A percentile compares a stretch with the other conserved stretches of the same genome.
phyloP scores from a whole-genome alignment of 108 stramenopile genomes.

The Conticribra weissflogii region DNA sequence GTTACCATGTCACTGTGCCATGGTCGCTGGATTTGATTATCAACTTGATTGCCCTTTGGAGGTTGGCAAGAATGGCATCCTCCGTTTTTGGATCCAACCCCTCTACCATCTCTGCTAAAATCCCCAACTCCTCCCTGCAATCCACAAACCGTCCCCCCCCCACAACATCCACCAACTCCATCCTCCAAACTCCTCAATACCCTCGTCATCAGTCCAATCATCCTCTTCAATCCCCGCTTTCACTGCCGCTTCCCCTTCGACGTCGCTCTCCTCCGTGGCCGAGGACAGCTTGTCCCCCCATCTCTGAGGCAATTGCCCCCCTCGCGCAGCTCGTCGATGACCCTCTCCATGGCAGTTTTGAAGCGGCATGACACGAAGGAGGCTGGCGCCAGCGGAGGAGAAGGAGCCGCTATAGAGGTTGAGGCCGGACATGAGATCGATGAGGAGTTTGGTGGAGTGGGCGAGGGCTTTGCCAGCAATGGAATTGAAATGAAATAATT shows the following conservation, averaged over 20 bases:
- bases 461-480: constrained; percentile 69
- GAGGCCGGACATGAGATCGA: constrained; percentile 59
- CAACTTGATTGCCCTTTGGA: too few relatives aligned
- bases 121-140: constrained; percentile 46
- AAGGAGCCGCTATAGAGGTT: constrained; percentile 75
- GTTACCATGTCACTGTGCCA: too few relatives aligned
- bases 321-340: constrained; percentile 83
- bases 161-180: constrained; percentile 39
- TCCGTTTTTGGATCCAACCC: constrained; percentile 19
- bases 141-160: constrained; percentile 48
- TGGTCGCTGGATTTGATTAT: too few relatives aligned
- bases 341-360: constrained; percentile 76
- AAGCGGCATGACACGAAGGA: constrained; percentile 78
- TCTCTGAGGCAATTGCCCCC: constrained; percentile 65
- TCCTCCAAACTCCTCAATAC: constrained; percentile 50
- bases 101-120: constrained; percentile 19
- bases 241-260: constrained; percentile 47
- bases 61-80: too few relatives aligned
- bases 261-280: constrained; percentile 59
- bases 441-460: constrained; percentile 73
- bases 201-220: constrained; percentile 20
- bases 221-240: constrained; percentile 23
- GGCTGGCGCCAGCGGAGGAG: constrained; percentile 67
- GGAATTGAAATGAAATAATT: too few relatives aligned
- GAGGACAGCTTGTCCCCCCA: constrained; percentile 49